These are phyloP conservation scores for Mycena kentingensis DNA, from an alignment of 768 basidiomycete species.

Conservation along the genomic window DNA sequence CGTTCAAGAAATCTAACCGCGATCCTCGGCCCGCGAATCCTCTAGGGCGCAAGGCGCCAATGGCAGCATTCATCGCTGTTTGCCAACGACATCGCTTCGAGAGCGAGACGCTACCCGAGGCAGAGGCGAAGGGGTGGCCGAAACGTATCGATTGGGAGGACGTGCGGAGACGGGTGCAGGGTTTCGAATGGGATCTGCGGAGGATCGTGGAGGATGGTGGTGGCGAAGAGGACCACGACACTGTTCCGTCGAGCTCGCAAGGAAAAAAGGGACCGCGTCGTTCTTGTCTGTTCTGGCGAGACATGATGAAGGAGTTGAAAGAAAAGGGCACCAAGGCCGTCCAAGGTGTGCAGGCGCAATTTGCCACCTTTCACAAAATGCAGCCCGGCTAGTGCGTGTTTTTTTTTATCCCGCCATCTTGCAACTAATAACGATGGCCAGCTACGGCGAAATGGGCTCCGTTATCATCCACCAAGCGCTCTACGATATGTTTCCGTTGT, in stretches of 20 bases:
- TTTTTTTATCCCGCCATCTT: neutral
- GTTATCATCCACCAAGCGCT: slow-evolving; percentile 79
- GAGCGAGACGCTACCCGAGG: slow-evolving; percentile 69
- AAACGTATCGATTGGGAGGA: slow-evolving; percentile 64
- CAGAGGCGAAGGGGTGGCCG: slow-evolving; percentile 75
- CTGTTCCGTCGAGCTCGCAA: slow-evolving; percentile 4
- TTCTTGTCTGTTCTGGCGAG: slow-evolving; percentile 65
- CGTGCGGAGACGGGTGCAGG: slow-evolving; percentile 54
- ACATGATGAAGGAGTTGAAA: slow-evolving; percentile 62
- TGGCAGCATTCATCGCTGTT: slow-evolving; percentile 62
- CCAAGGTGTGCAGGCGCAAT: slow-evolving; percentile 72
- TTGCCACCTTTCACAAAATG: slow-evolving; percentile 74
- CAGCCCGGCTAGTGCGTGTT: slow-evolving; percentile 87
- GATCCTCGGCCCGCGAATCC: slow-evolving; percentile 73
- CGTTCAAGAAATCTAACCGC: slow-evolving; percentile 53
- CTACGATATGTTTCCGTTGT: slow-evolving; percentile 71
- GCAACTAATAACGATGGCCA: slow-evolving; percentile 30
- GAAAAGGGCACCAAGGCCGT: slow-evolving; percentile 66
- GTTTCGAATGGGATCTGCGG: slow-evolving; percentile 49
- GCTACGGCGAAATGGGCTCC: slow-evolving; percentile 86
- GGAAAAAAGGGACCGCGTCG: slow-evolving; percentile 37
- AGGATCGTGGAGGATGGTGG: slow-evolving; percentile 28
- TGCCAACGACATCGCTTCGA: slow-evolving; percentile 85
- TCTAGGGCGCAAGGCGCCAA: slow-evolving; percentile 56
- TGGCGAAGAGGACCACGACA: slow-evolving; percentile 28